Percentiles rank a stretch among this genome's conserved stretches.
Evolutionary conservation across 2,329 filamentous ascomycete species (phyloP).

Genomic region (Alternaria angustiovoidea): DNA sequence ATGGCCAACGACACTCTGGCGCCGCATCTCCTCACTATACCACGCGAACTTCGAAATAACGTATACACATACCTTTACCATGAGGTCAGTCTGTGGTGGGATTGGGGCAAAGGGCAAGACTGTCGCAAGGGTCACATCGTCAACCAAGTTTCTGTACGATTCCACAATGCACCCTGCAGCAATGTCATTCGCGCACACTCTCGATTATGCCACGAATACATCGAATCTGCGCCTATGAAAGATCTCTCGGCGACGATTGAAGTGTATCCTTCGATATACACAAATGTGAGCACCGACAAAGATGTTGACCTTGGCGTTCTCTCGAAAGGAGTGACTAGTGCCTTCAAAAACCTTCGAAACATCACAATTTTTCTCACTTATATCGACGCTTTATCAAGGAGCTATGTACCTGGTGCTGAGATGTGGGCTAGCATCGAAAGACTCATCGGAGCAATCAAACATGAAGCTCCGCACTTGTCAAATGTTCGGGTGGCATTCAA

Average conservation of each 20-base stretch:
- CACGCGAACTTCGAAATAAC: neutral
- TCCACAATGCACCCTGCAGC: slow-evolving; percentile 64
- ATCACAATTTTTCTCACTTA: neutral
- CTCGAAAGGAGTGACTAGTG: neutral
- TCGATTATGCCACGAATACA: slow-evolving; percentile 86
- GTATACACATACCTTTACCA: neutral
- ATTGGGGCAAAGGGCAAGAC: neutral
- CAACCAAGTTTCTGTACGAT: slow-evolving; percentile 77
- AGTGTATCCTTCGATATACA: neutral
- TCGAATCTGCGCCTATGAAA: neutral
- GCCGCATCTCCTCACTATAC: neutral
- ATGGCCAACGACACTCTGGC: neutral
- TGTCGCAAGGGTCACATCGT: neutral
- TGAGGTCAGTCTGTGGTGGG: neutral
- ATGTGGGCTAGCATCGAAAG: neutral
- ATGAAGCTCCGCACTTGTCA: neutral
- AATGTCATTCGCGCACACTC: slow-evolving; percentile 71
- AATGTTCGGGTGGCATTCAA: neutral
- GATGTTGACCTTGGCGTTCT: neutral
- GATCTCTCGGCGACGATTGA: neutral
- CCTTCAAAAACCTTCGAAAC: neutral
- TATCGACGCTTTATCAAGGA: neutral
- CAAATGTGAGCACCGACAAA: neutral
- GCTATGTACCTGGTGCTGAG: neutral
- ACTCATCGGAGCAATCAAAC: neutral